Evolutionary conservation across 345 rosid genomes (phyloP), one percentile per base, ranked within the genome.

Genomic region (Lepidium aucheri): DNA sequence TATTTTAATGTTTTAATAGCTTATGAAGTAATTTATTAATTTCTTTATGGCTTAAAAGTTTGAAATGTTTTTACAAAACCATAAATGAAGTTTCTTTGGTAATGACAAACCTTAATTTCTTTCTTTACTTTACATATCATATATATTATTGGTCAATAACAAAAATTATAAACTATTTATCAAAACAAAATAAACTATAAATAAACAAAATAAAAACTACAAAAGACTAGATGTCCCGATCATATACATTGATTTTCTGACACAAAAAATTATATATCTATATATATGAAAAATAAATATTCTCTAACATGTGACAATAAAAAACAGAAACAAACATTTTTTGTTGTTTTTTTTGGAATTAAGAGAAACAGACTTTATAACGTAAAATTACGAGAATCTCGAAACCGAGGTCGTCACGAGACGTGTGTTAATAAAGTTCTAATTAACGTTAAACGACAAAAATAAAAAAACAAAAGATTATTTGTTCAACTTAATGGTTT

Each of bases 341-440:
- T 26, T 24, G 26, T 24, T 24, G 26, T 26, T 26, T 26, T 26
- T 4, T 26, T 26, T 5, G 6, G 6, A 26, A 26, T 26, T 26
- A 10, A n/a, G n/a, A n/a, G 12, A 36, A 36, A 49, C 53, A 64
- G 18, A 30, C 4, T 28, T 32, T 32, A 18, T 68, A 69, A 59
- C 58, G 59, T 68, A 59, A 5, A 45, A 34, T 20, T n/a, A 41
- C 3, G 52, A 71, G 70, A 72, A 72, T 72, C 65, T 63, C 18
- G 53, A 63, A 72, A 39, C 59, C 36, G 39, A 63, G 59, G 64
- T 55, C 11, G 20, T 71, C 70, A 39, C 70, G 75, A 56, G 70
- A 56, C 70, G 65, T 72, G 65, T 72, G 44, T 63, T 26, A 39
- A 47, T 8, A 72, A 55, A 54, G 56, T 63, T 28, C n/a, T 18